Evolutionary conservation across 768 basidiomycete genomes (phyloP).

Genomic region (Nidularia sp.): DNA sequence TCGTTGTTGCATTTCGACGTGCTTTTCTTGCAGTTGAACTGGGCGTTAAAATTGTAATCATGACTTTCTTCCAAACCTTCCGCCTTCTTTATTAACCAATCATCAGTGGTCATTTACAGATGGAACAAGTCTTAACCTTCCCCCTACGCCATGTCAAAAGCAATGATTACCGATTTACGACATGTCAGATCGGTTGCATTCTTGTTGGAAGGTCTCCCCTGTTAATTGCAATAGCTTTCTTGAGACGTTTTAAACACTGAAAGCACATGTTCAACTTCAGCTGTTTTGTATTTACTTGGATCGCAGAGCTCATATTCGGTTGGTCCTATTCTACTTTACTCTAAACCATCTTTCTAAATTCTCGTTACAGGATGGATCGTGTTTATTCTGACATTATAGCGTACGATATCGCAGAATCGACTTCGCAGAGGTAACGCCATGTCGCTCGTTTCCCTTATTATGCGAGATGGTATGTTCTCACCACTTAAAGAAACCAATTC

Average conservation of each 20-base stretch:
- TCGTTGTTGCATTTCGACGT: conserved; percentile 12
- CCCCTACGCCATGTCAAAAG: conserved; percentile 1
- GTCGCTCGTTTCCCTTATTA: conserved; percentile 21
- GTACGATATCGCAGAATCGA: conserved; percentile 13
- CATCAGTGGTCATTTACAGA: conserved; percentile 30
- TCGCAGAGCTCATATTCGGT: conserved; percentile 32
- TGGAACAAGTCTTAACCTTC: conserved; percentile 23
- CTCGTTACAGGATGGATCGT: conserved; percentile 19
- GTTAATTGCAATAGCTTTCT: conserved; percentile 6
- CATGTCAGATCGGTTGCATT: conserved; percentile 30
- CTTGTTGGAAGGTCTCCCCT: conserved; percentile 21
- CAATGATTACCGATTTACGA: neutral
- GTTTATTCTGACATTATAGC: conserved; percentile 25
- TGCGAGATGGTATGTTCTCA: conserved; percentile 24
- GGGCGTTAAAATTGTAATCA: conserved; percentile 26
- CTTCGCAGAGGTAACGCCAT: conserved; percentile 5
- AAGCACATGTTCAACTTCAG: conserved; percentile 8
- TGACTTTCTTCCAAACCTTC: neutral
- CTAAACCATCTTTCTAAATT: too few relatives aligned
- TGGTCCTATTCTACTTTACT: neutral
- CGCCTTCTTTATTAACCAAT: too few relatives aligned
- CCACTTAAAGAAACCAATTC: neutral
- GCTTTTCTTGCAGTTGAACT: conserved; percentile 18
- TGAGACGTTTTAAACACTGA: conserved; percentile 4
- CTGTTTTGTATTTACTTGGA: conserved; percentile 29